A percentile compares a stretch with the other conserved stretches of the same genome.
phyloP scores from a whole-genome alignment of 345 rosid species.

The Salix viminalis region DNA sequence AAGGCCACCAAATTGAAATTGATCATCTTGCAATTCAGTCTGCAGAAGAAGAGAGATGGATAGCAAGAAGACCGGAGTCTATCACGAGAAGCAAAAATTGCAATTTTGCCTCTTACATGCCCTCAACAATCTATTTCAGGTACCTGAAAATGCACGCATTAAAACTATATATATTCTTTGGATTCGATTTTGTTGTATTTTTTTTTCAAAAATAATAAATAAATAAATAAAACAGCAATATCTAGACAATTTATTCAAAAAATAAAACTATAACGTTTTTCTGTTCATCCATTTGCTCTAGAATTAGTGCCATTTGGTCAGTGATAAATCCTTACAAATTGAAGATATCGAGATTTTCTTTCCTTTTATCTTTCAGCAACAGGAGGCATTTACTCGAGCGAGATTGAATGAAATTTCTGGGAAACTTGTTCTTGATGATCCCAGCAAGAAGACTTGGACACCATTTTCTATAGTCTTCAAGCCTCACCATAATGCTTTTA shows the following conservation, averaged over 20 bases:
- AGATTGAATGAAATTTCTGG: conserved; percentile 59
- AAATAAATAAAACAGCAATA: no score
- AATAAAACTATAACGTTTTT: no score
- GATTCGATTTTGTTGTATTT: no score
- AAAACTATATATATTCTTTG: neutral
- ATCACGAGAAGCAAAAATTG: conserved; percentile 77
- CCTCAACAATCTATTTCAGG: conserved; percentile 96
- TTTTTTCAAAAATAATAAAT: no score
- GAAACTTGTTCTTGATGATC: conserved; percentile 57
- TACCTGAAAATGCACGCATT: conserved; percentile 1
- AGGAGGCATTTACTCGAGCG: conserved; percentile 59
- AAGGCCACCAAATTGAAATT: neutral
- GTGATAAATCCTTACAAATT: neutral
- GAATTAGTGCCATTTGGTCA: no score
- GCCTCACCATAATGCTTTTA: conserved; percentile 75
- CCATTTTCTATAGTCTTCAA: conserved; percentile 64
- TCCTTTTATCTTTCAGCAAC: conserved; percentile 36
- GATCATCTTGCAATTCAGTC: neutral
- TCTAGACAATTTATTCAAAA: no score
- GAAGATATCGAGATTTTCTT: neutral
- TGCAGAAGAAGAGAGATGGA: conserved; percentile 26
- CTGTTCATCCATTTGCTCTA: neutral
- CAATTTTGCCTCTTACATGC: conserved; percentile 84
- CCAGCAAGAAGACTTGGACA: conserved; percentile 53
- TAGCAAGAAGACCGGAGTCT: conserved; percentile 37